These are phyloP conservation scores for Tulasnella sp. DNA, from an alignment of 768 basidiomycete species.

Conservation along the genomic window DNA sequence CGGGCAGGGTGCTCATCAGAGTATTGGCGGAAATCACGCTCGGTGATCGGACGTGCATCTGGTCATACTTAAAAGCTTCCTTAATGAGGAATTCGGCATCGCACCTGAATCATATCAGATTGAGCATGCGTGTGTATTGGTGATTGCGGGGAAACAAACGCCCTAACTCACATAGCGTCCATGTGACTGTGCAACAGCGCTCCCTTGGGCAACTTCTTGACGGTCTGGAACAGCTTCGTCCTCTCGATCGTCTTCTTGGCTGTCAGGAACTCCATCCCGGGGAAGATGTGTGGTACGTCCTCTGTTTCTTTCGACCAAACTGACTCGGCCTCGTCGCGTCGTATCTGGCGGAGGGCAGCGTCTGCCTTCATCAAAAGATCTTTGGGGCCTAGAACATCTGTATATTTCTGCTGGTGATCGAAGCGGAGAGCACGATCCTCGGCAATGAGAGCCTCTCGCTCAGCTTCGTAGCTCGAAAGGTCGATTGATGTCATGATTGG, in stretches of 20 bases:
- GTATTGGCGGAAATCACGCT: slow-evolving; percentile 34
- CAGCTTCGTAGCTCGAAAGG: not conserved
- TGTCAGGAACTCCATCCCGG: slow-evolving; percentile 74
- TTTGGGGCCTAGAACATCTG: slow-evolving; percentile 18
- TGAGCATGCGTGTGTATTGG: not conserved
- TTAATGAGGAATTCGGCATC: slow-evolving; percentile 42
- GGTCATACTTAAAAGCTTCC: slow-evolving; percentile 45
- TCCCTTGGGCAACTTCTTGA: slow-evolving; percentile 76
- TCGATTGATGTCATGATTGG: no score
- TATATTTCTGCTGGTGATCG: slow-evolving; percentile 30
- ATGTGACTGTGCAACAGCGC: slow-evolving; percentile 64
- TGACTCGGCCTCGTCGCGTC: slow-evolving; percentile 40
- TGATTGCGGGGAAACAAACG: not conserved
- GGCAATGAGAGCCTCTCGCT: slow-evolving; percentile 26
- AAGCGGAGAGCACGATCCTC: slow-evolving; percentile 42
- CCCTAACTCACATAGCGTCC: slow-evolving; percentile 35
- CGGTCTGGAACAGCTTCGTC: slow-evolving; percentile 50
- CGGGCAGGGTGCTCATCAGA: slow-evolving; percentile 37
- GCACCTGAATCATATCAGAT: not conserved
- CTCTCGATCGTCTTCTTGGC: slow-evolving; percentile 47
- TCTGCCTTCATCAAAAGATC: slow-evolving; percentile 43
- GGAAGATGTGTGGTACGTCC: slow-evolving; percentile 51
- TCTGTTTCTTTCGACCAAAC: slow-evolving; percentile 51
- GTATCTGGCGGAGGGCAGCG: slow-evolving; percentile 42
- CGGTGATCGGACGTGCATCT: slow-evolving; percentile 48